Evolutionary conservation across 306 rosid genomes (phyloP), one percentile per base, ranked within the genome.

Genomic region (Begonia peltatifolia): DNA sequence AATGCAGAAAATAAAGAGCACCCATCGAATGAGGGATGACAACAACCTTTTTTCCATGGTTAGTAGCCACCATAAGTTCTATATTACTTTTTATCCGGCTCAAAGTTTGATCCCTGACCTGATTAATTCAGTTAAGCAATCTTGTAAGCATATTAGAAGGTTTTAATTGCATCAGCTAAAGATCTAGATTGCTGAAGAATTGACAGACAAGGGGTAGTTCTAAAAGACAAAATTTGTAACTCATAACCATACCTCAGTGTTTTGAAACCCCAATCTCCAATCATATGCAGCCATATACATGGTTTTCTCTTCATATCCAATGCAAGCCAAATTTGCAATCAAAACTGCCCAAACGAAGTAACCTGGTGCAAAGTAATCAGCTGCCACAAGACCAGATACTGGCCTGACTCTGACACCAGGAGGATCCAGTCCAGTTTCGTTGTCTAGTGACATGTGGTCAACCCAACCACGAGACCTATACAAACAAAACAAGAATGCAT

Each of bases 261-360:
- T 86, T 61, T 86, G 95, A 80, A 75, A 86, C 52, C 88, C 59
- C 61, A 86, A 68, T 67, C 95, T 82, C 95, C 95, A 85, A 72
- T 85, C 92, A 72, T 85, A 85, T 50, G 95, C 59, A 74, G 95
- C 95, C 95, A 85, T 85, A 58, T 79, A 76, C 95, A 85, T 85
- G 11, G 66, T 76, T 64, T 85, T 85, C 61, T 82, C 95, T 73
- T 86, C 95, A 25, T 86, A 86, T 61, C 93, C 95, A 52, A 86
- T 74, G 54, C 68, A 79, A 55, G 95, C 95, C 74, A 86, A 71
- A 60, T 86, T 86, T 52, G 95, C 88, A 66, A 86, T 86, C 41
- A 86, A 60, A 47, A 85, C 87, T 11, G 95, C 95, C 95, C 92
- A 85, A 22, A 85, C 92, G 20, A 85, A 85, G 64, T 85, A 85